Conservation (phyloP, 1,139 yeast genomes). For the Geotrichum candidum region DNA sequence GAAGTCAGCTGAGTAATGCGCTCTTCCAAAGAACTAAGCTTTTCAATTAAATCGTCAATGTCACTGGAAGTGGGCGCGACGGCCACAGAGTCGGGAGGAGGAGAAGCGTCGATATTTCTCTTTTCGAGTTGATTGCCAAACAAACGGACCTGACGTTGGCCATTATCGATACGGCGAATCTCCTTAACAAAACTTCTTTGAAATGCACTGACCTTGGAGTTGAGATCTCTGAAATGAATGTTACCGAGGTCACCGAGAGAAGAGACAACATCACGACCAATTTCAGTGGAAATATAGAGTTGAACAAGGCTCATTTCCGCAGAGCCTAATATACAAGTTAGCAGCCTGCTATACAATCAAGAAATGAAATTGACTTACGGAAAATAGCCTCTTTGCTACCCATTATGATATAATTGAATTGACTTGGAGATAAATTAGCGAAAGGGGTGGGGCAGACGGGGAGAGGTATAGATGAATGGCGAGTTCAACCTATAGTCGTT, state of each 20-base stretch:
- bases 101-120: slow-evolving; percentile 26
- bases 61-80: slow-evolving; percentile 52
- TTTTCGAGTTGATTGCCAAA: slow-evolving; percentile 30
- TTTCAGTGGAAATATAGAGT: slow-evolving; percentile 84
- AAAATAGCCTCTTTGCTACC: slow-evolving; percentile 21
- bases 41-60: slow-evolving; percentile 69
- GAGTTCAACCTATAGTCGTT: not conserved
- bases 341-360: not conserved
- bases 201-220: slow-evolving; percentile 70
- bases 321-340: slow-evolving; percentile 42
- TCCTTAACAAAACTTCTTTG: slow-evolving; percentile 87
- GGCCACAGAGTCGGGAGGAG: slow-evolving; percentile 29
- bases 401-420: slow-evolving; percentile 6
- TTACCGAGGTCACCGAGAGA: slow-evolving; percentile 77
- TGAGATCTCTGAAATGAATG: slow-evolving; percentile 69
- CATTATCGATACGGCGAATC: slow-evolving; percentile 58
- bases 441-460: not conserved
- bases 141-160: slow-evolving; percentile 53
- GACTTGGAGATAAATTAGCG: not conserved
- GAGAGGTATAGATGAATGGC: not conserved
- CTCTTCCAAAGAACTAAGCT: slow-evolving; percentile 57
- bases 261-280: slow-evolving; percentile 83
- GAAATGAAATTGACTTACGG: slow-evolving; percentile 19
- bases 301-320: slow-evolving; percentile 95
- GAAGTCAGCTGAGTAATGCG: slow-evolving; percentile 53